Conservation (phyloP, 768 basidiomycete genomes). For the Pleurotus pulmonarius region DNA sequence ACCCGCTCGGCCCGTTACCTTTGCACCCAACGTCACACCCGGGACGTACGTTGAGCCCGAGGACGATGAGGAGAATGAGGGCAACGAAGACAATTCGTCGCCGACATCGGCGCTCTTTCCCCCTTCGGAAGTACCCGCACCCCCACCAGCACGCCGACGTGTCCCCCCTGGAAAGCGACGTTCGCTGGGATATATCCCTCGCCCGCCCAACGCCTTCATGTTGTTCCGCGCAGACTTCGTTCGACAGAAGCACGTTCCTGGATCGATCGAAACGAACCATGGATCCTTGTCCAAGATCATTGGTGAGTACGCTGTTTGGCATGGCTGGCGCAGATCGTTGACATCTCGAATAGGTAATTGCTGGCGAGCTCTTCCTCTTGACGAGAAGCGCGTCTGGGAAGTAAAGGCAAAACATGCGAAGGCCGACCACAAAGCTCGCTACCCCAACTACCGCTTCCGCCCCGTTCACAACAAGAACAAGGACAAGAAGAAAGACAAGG, state of each 20-base stretch:
- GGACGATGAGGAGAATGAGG: constrained; percentile 18
- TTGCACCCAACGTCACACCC: constrained; percentile 61
- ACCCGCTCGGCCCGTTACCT: constrained; percentile 50
- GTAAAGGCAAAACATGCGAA: constrained; percentile 68
- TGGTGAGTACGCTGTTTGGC: constrained; percentile 35
- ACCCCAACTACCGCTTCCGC: constrained; percentile 63
- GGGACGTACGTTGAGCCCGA: constrained; percentile 39
- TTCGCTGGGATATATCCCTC: constrained; percentile 64
- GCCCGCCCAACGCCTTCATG: constrained; percentile 85
- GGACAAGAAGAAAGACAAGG: constrained; percentile 35
- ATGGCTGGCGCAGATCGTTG: constrained; percentile 27
- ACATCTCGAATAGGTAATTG: constrained; percentile 53
- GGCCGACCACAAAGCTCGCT: constrained; percentile 63
- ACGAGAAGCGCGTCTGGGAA: constrained; percentile 75
- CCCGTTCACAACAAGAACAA: constrained; percentile 54
- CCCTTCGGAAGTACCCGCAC: constrained; percentile 39
- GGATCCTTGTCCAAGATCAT: constrained; percentile 73
- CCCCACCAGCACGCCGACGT: constrained; percentile 39
- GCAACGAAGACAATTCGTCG: constrained; percentile 22
- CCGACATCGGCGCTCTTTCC: constrained; percentile 47
- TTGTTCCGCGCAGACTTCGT: constrained; percentile 83
- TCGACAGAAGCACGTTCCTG: constrained; percentile 73
- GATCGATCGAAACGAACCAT: constrained; percentile 75
- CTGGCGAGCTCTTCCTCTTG: constrained; percentile 68
- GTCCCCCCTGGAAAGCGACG: constrained; percentile 60